Evolutionary conservation across 306 rosid genomes (phyloP), one percentile per base, ranked within the genome.

Genomic region (Rosa persica): DNA sequence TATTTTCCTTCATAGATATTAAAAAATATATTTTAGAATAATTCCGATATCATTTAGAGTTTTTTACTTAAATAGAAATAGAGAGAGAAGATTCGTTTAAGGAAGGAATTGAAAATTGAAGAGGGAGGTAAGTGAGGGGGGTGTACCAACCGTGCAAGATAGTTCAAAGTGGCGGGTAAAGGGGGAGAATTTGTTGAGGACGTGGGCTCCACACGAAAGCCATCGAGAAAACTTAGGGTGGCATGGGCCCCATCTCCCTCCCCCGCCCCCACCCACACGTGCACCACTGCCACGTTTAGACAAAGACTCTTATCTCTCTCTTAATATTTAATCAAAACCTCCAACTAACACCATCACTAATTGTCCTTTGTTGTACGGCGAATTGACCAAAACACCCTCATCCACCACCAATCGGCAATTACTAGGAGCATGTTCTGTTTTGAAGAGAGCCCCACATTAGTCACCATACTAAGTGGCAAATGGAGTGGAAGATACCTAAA

Each of bases 131-230:
- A 60, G 78, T 58, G 69, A 39, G 67, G 54, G 79, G 48, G 78
- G 46, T 51, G 49, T 82, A 86, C 27, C 83, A 85, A 79, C 74
- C 84, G 88, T 79, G 87, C 83, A 82, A 81, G 89, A 74, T 49
- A 75, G 76, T 60, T 22, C 69, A 67, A 75, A 68, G 85, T 68
- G 78, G 76, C 46, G 80, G 81, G 80, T 78, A 86, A 82, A 78
- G 55, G 66, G 51, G 77, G 64, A 71, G 76, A 72, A 52, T 48
- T 79, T 64, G 47, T 27, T 25, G 38, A 23, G 34, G 47, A 49
- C 61, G 71, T 60, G 88, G 86, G 39, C 86, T 88, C 86, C 57
- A 9, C 1, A 0, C 8, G 0, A 3, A 61, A 83, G 66, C 83
- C 89, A 49, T 83, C 82, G 69, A 52, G 81, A 80, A 38, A 30